These are phyloP conservation scores for Ogataea pini DNA, from an alignment of 805 yeast genomes.

Conservation along the genomic window DNA sequence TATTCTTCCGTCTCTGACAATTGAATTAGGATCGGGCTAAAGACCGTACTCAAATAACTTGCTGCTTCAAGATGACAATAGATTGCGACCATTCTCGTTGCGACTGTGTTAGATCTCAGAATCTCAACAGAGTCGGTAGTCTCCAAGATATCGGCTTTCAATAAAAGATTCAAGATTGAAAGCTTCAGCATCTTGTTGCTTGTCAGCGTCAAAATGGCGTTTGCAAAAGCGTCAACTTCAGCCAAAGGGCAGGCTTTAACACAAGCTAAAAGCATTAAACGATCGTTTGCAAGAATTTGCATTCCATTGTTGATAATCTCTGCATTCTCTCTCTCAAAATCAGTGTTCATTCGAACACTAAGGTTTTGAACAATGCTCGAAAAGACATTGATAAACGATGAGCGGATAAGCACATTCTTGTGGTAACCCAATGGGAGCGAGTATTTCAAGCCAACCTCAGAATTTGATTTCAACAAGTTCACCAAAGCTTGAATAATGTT, in stretches of 20 bases:
- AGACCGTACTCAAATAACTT: slow-evolving; percentile 52
- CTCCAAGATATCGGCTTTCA: slow-evolving; percentile 60
- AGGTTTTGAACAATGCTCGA: slow-evolving; percentile 53
- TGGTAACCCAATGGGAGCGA: slow-evolving; percentile 81
- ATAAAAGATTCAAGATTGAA: slow-evolving; percentile 52
- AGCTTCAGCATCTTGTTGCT: slow-evolving; percentile 40
- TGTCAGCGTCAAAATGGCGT: slow-evolving; percentile 59
- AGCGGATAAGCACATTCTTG: slow-evolving; percentile 59
- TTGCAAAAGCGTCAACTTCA: slow-evolving; percentile 71
- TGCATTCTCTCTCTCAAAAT: slow-evolving; percentile 12
- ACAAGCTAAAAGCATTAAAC: slow-evolving; percentile 50
- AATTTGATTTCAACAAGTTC: slow-evolving; percentile 68
- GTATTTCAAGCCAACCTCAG: slow-evolving; percentile 72
- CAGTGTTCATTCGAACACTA: slow-evolving; percentile 22
- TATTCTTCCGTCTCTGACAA: slow-evolving; percentile 48
- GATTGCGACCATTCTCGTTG: slow-evolving; percentile 73
- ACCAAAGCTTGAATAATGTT: slow-evolving; percentile 66
- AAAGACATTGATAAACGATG: slow-evolving; percentile 77
- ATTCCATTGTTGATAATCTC: slow-evolving; percentile 15
- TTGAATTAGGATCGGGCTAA: slow-evolving; percentile 58
- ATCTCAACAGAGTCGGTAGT: slow-evolving; percentile 70
- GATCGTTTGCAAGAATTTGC: slow-evolving; percentile 31
- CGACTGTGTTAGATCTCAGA: slow-evolving; percentile 77
- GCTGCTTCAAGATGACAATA: slow-evolving; percentile 69
- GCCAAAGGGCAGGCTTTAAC: slow-evolving; percentile 64